These are phyloP conservation scores for Hawksworthiomyces lignivorus DNA, from an alignment of 2,329 filamentous ascomycete genomes.

Conservation along the genomic window DNA sequence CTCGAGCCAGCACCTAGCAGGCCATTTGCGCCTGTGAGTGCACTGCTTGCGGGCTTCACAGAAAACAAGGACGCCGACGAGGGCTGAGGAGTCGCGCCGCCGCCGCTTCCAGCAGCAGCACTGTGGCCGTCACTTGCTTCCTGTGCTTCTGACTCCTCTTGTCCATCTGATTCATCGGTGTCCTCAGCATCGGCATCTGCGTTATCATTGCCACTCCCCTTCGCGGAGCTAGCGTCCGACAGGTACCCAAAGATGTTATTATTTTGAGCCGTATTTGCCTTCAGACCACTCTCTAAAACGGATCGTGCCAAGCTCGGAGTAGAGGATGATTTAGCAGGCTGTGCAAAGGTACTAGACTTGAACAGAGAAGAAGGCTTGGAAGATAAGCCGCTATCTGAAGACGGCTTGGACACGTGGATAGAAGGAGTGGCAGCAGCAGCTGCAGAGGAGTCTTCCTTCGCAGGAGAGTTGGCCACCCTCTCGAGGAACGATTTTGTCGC, in stretches of 20 bases:
- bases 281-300: constrained; percentile 28
- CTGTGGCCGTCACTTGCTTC: constrained; percentile 35
- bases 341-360: constrained; percentile 27
- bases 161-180: constrained; percentile 35
- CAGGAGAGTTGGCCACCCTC: constrained; percentile 46
- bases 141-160: constrained; percentile 35
- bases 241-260: constrained; percentile 58
- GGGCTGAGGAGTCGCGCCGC: constrained; percentile 34
- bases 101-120: constrained; percentile 32
- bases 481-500: constrained; percentile 50
- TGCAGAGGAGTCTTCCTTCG: constrained; percentile 22
- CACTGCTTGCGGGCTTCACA: constrained; percentile 22
- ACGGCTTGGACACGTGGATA: constrained; percentile 16
- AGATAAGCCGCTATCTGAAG: constrained; percentile 19
- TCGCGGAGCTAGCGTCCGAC: constrained; percentile 47
- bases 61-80: constrained; percentile 24
- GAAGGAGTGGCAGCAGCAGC: constrained; percentile 15
- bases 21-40: too few species aligned
- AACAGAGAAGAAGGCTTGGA: constrained; percentile 13
- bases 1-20: constrained; percentile 28
- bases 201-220: constrained; percentile 43
- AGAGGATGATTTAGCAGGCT: constrained; percentile 24
- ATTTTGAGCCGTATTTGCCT: constrained; percentile 12
- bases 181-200: constrained; percentile 30
- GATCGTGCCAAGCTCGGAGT: constrained; percentile 33